Evolutionary conservation across 192 early-diverging fungal species (phyloP).

Genomic region (Diversispora epigaea): DNA sequence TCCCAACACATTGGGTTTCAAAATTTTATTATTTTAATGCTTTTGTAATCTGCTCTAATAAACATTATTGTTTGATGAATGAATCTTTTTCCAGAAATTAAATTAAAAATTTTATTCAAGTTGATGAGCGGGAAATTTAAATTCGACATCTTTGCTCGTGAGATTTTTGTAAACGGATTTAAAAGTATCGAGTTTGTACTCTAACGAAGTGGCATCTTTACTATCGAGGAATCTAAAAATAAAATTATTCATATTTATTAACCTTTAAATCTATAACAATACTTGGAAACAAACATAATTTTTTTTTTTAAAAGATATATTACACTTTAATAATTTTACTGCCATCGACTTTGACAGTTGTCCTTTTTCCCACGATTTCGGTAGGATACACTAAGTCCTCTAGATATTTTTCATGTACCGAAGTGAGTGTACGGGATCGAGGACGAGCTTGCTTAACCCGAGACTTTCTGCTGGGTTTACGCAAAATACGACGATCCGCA

Average conservation of each 20-base stretch:
- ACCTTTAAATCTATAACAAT: neutral
- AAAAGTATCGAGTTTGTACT: slow-evolving; percentile 99
- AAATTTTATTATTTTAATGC: too few species aligned
- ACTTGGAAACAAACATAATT: neutral
- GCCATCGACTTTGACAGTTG: slow-evolving; percentile 94
- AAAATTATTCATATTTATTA: neutral
- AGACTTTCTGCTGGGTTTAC: slow-evolving; percentile 86
- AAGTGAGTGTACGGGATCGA: slow-evolving; percentile 92
- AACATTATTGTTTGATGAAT: too few species aligned
- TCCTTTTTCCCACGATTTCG: slow-evolving; percentile 99
- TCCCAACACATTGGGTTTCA: too few species aligned
- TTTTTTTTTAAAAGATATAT: slow-evolving; percentile 10
- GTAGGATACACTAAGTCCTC: slow-evolving; percentile 99
- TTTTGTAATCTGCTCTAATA: too few species aligned
- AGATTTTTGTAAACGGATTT: slow-evolving; percentile 91
- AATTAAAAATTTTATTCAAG: slow-evolving; percentile 36
- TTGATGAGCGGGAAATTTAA: slow-evolving; percentile 84
- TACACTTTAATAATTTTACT: slow-evolving; percentile 92
- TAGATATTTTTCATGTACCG: slow-evolving; percentile 94
- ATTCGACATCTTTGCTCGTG: slow-evolving; percentile 97
- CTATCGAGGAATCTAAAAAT: slow-evolving; percentile 81
- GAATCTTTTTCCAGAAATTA: neutral
- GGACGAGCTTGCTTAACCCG: slow-evolving; percentile 92
- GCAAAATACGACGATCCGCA: slow-evolving; percentile 93
- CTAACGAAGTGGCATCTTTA: slow-evolving; percentile 95